phyloP scores from a whole-genome alignment of 139 green algal genomes.

The Pedinophyceae sp. region DNA sequence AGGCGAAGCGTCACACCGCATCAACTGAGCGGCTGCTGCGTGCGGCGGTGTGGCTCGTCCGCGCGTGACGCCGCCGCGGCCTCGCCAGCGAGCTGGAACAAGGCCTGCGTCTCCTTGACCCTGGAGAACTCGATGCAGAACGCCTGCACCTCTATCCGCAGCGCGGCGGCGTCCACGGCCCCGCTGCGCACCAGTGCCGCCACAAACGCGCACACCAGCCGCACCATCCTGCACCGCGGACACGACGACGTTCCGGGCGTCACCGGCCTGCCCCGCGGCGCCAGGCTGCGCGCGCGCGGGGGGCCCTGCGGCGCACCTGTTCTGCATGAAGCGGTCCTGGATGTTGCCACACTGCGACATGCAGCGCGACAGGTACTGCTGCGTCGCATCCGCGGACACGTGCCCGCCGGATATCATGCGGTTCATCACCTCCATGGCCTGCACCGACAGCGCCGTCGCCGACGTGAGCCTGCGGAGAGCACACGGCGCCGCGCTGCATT shows the following conservation, averaged over 20 bases:
- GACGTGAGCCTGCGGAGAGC: background rate
- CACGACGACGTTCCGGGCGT: too few species aligned
- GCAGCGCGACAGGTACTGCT: slow-evolving; percentile 77
- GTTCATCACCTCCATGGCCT: slow-evolving; percentile 84
- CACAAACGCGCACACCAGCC: slow-evolving; percentile 79
- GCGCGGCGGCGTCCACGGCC: slow-evolving; percentile 41
- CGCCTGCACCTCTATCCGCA: slow-evolving; percentile 62
- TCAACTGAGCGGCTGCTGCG: too few species aligned
- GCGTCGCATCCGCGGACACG: slow-evolving; percentile 59
- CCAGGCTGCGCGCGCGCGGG: too few species aligned
- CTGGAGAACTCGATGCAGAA: slow-evolving; percentile 84
- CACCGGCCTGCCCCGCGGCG: too few species aligned
- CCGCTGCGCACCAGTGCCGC: slow-evolving; percentile 63
- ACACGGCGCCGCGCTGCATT: background rate
- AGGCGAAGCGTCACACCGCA: too few species aligned
- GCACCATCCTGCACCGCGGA: too few species aligned
- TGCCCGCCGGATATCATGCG: slow-evolving; percentile 41
- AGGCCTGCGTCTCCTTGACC: slow-evolving; percentile 59
- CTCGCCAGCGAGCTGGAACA: slow-evolving; percentile 75
- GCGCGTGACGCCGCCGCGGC: too few species aligned
- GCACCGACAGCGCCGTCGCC: slow-evolving; percentile 36
- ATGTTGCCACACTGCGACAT: slow-evolving; percentile 55
- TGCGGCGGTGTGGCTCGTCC: too few species aligned
- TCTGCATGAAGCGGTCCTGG: slow-evolving; percentile 73
- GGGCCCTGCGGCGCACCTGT: too few species aligned